Evolutionary conservation across 2,329 filamentous ascomycete species (phyloP), one percentile per base, ranked within the genome.

Genomic region (Diaporthe citrichinensis): DNA sequence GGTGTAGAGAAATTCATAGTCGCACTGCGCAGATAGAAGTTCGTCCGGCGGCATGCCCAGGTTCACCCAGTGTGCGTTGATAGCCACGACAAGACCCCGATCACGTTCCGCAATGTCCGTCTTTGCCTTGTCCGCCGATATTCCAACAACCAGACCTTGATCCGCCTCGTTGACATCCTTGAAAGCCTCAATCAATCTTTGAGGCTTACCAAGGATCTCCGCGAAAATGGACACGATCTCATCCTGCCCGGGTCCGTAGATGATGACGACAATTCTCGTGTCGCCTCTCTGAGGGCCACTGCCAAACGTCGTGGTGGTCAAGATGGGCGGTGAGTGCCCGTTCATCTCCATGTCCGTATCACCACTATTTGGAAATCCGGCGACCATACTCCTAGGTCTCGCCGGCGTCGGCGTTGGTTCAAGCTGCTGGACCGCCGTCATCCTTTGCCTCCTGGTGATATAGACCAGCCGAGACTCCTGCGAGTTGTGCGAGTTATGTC

Each of bases 1-100:
- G 4, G 93, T 94, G 85, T 97, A 97, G 28, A 97, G 88, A 79
- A 96, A 97, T 82, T 97, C 95, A 84, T 96, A 97, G 84, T 97
- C 94, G 85, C 94, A 96, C 74, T 89, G 84, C 36, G 90, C 86
- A 23, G 92, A 95, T 34, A 95, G 88, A 61, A 87, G 83, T 53
- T 89, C 82, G 78, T 94, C 91, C n/a, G 92, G 91, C 25, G 92
- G 91, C 86, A 93, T 94, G 41, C 91, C 92, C 73, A 92, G 87
- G 79, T 92, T 91, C 77, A 95, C 91, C 81, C 93, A 94, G 82
- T 96, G 94, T 34, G 94, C 92, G 82, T 96, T 94, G 81, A 97
- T 93, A 74, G 92, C 86, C 65, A 95, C 89, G 59, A 94, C 86
- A 46, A 92, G 87, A 20, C 87, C 84, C 76, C 86, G 88, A 78